Evolutionary conservation across 805 yeast genomes (phyloP).

Genomic region (Myxozyma monticola): DNA sequence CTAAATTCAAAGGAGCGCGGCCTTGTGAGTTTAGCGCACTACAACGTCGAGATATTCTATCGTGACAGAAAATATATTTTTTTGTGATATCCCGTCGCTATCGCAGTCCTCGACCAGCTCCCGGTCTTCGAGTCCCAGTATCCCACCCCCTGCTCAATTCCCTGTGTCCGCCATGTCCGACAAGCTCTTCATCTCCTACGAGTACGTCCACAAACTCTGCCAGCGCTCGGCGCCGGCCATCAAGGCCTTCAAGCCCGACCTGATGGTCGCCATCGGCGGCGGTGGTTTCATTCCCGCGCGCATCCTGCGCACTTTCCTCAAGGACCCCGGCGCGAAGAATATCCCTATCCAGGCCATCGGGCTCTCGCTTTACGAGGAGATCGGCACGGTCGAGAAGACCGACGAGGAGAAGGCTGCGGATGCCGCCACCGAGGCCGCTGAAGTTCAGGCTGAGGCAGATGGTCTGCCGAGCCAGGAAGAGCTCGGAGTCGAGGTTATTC

Average conservation of each 20-base stretch:
- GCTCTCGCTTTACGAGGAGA: constrained; percentile 83
- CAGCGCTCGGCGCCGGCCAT: constrained; percentile 62
- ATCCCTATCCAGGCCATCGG: constrained; percentile 94
- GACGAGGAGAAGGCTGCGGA: constrained; percentile 45
- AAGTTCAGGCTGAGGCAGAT: constrained; percentile 27
- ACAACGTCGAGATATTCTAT: background rate
- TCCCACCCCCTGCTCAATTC: too few species aligned
- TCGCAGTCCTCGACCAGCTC: too few species aligned
- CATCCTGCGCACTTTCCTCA: constrained; percentile 87
- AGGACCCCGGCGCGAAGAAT: constrained; percentile 83
- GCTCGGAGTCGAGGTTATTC: constrained; percentile 76
- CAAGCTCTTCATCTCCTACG: constrained; percentile 64
- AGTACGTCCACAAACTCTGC: constrained; percentile 79
- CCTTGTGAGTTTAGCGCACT: too few species aligned
- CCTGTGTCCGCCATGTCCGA: too few species aligned
- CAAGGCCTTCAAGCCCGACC: constrained; percentile 71
- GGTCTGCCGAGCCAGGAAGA: constrained; percentile 44
- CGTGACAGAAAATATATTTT: background rate
- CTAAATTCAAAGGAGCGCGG: too few species aligned
- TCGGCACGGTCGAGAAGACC: constrained; percentile 48
- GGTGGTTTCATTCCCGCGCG: constrained; percentile 98
- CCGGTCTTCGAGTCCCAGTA: too few species aligned
- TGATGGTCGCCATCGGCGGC: constrained; percentile 91
- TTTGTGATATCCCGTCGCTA: too few species aligned
- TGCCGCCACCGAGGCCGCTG: constrained; percentile 43